These are phyloP conservation scores for Aspergillus leporis DNA, from an alignment of 495 filamentous ascomycete species.

Conservation along the genomic window DNA sequence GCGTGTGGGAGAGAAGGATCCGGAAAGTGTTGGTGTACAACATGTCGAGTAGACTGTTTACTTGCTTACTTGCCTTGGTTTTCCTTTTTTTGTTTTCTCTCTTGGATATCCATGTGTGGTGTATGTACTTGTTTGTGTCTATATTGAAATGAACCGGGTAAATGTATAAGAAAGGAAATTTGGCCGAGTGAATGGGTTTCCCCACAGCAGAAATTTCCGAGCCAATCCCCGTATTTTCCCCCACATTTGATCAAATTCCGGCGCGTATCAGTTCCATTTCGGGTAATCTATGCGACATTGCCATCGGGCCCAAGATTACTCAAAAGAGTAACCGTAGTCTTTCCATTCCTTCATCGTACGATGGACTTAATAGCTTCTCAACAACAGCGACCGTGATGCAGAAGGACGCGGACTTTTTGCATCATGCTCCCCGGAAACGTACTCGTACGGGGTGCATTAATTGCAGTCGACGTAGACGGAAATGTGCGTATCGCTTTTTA, in stretches of 20 bases:
- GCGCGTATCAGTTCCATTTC: slow-evolving; percentile 27
- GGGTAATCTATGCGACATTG: slow-evolving; percentile 19
- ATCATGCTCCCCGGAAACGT: slow-evolving; percentile 27
- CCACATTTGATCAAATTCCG: slow-evolving; percentile 2
- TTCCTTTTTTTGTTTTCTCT: background rate
- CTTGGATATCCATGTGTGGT: background rate
- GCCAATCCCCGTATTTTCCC: slow-evolving; percentile 6
- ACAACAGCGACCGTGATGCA: slow-evolving; percentile 12
- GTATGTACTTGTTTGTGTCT: background rate
- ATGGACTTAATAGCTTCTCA: background rate
- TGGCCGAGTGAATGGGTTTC: background rate
- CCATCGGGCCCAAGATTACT: slow-evolving; percentile 8
- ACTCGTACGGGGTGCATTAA: slow-evolving; percentile 37
- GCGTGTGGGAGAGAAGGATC: slow-evolving; percentile 25
- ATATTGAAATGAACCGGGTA: background rate
- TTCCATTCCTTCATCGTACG: slow-evolving; percentile 2
- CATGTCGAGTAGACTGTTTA: slow-evolving; percentile 28
- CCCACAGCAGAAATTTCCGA: background rate
- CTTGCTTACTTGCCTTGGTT: too few relatives aligned
- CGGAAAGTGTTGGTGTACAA: slow-evolving; percentile 19
- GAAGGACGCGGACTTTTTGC: background rate
- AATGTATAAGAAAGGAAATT: background rate
- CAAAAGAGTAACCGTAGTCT: background rate
- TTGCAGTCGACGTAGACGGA: slow-evolving; percentile 33
- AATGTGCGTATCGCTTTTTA: slow-evolving; percentile 24